phyloP scores from a whole-genome alignment of 2,329 filamentous ascomycete species.

The Cladosporium halotolerans region DNA sequence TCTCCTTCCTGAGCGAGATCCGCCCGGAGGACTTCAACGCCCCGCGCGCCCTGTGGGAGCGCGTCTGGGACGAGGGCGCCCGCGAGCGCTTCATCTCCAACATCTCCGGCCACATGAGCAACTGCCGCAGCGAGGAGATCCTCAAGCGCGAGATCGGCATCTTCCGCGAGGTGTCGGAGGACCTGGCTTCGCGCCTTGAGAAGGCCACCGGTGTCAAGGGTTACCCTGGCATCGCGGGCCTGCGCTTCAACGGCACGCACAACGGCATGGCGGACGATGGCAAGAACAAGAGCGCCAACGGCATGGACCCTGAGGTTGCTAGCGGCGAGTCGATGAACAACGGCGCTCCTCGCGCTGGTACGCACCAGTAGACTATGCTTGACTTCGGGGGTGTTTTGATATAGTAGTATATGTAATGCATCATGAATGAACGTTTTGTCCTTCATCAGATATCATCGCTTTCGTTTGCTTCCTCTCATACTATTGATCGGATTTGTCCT shows the following conservation, averaged over 20 bases:
- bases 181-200: constrained; percentile 53
- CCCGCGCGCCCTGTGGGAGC: constrained; percentile 54
- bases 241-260: constrained; percentile 56
- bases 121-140: constrained; percentile 53
- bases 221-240: constrained; percentile 49
- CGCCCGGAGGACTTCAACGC: constrained; percentile 50
- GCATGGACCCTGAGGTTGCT: constrained; percentile 33
- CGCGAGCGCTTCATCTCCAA: constrained; percentile 55
- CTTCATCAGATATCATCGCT: no score
- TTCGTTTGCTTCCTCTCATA: no score
- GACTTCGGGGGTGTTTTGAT: not conserved
- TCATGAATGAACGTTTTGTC: constrained; percentile 1
- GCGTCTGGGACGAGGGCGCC: constrained; percentile 54
- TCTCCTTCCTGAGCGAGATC: constrained; percentile 48
- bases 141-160: constrained; percentile 60
- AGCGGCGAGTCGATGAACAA: constrained; percentile 35
- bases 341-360: constrained; percentile 42
- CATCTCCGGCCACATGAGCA: constrained; percentile 55
- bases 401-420: constrained; percentile 10
- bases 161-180: constrained; percentile 56
- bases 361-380: constrained; percentile 28
- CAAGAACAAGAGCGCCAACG: constrained; percentile 46
- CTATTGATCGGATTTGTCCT: no score
- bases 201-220: constrained; percentile 58
- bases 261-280: constrained; percentile 53